Evolutionary conservation across 2,329 filamentous ascomycete genomes (phyloP).

Genomic region (Knoxdaviesia proteae): DNA sequence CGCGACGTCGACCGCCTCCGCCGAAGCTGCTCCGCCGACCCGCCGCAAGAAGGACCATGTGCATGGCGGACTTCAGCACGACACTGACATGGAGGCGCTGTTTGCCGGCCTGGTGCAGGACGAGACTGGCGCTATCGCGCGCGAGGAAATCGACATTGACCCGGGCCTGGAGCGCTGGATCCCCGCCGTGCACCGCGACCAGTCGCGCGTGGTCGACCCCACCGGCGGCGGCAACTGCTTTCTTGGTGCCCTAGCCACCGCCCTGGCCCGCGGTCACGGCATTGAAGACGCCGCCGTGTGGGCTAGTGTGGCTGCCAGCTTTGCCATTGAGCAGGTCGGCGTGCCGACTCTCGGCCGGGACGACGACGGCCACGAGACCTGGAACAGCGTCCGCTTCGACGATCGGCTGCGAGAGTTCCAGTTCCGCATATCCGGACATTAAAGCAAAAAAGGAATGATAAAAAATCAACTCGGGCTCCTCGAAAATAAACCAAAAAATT

Average conservation of each 20-base stretch:
- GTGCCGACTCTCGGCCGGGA: constrained; percentile 39
- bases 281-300: constrained; percentile 55
- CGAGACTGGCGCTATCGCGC: constrained; percentile 27
- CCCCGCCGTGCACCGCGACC: constrained; percentile 46
- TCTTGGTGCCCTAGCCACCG: constrained; percentile 39
- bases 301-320: constrained; percentile 69
- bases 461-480: neutral
- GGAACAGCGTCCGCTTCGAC: constrained; percentile 36
- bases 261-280: constrained; percentile 33
- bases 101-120: constrained; percentile 37
- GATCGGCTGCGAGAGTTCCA: constrained; percentile 29
- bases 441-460: neutral
- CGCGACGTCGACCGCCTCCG: constrained; percentile 5
- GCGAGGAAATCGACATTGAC: constrained; percentile 39
- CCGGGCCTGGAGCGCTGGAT: constrained; percentile 53
- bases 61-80: constrained; percentile 31
- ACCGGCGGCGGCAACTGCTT: constrained; percentile 92
- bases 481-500: neutral
- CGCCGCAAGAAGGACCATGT: constrained; percentile 20
- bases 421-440: too few species aligned
- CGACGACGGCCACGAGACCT: constrained; percentile 28
- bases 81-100: constrained; percentile 41
- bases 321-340: constrained; percentile 87
- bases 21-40: constrained; percentile 7
- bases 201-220: constrained; percentile 54